Conservation (phyloP, 371 early-diverging fungal species). For the Rhizopus microsporus region DNA sequence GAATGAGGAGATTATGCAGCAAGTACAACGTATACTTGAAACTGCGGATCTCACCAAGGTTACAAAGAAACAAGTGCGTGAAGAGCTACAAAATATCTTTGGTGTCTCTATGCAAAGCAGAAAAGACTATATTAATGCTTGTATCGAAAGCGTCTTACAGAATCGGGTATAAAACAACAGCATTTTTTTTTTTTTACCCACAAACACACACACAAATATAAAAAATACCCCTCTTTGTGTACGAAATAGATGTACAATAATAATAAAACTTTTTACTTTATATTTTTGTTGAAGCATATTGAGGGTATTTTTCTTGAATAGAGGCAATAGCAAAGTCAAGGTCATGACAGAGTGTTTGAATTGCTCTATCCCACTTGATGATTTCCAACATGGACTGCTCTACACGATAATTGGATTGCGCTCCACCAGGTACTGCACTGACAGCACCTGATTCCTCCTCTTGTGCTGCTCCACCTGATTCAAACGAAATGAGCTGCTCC, state of each 20-base stretch:
- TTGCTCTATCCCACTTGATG: conserved; percentile 62
- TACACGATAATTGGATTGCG: conserved; percentile 31
- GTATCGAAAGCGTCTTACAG: conserved; percentile 49
- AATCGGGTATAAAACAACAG: conserved; percentile 26
- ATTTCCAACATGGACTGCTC: conserved; percentile 53
- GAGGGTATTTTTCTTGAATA: conserved; percentile 60
- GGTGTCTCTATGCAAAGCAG: conserved; percentile 48
- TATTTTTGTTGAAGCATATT: conserved; percentile 29
- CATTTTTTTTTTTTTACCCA: too few species aligned
- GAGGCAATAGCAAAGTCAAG: conserved; percentile 56
- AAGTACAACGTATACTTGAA: conserved; percentile 75
- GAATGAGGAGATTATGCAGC: conserved; percentile 80
- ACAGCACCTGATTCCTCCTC: conserved; percentile 31
- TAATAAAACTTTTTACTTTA: too few species aligned
- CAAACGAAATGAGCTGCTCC: conserved; percentile 81
- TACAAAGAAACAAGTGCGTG: conserved; percentile 79
- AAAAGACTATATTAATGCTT: conserved; percentile 60
- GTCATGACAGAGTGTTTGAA: conserved; percentile 62
- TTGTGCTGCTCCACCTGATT: conserved; percentile 56
- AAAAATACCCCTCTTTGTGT: too few species aligned
- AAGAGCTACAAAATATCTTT: conserved; percentile 42
- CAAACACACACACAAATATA: too few species aligned
- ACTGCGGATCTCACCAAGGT: conserved; percentile 78
- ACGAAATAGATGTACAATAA: too few species aligned
- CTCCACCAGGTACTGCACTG: conserved; percentile 36